A percentile compares a stretch with the other conserved stretches of the same genome.
phyloP scores from a whole-genome alignment of 257 asterid species.

The Avicennia marina region DNA sequence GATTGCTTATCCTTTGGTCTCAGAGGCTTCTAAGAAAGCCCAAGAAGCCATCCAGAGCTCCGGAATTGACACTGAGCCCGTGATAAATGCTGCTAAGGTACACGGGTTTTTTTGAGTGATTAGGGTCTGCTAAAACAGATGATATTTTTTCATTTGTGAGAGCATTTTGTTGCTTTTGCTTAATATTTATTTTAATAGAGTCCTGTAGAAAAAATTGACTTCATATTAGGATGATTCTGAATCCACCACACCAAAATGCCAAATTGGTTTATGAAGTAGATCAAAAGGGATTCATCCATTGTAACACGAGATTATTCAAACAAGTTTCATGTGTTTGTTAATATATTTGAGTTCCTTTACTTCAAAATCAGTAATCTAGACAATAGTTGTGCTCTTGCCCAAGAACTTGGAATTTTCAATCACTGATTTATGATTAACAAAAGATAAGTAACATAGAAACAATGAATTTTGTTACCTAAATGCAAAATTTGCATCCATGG shows the following conservation, averaged over 20 bases:
- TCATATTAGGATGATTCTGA: background rate
- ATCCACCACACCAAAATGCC: too few species aligned
- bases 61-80: slow-evolving; percentile 79
- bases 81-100: slow-evolving; percentile 75
- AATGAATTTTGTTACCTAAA: background rate
- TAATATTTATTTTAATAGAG: background rate
- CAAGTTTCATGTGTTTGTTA: too few species aligned
- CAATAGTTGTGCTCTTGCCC: too few species aligned
- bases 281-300: background rate
- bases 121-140: background rate
- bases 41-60: slow-evolving; percentile 85
- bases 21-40: slow-evolving; percentile 86
- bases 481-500: background rate
- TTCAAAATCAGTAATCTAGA: too few species aligned
- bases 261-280: too few species aligned
- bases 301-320: background rate
- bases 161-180: background rate
- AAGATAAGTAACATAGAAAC: background rate
- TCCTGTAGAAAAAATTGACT: background rate
- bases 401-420: background rate
- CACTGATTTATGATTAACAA: background rate
- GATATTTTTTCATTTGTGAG: background rate
- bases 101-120: background rate
- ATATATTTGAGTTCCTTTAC: too few species aligned
- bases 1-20: slow-evolving; percentile 75